Percentiles rank a stretch among this genome's conserved stretches.
phyloP scores from a whole-genome alignment of 225 moss, liverwort and hornwort species.

The Pseudisothecium myosuroides region DNA sequence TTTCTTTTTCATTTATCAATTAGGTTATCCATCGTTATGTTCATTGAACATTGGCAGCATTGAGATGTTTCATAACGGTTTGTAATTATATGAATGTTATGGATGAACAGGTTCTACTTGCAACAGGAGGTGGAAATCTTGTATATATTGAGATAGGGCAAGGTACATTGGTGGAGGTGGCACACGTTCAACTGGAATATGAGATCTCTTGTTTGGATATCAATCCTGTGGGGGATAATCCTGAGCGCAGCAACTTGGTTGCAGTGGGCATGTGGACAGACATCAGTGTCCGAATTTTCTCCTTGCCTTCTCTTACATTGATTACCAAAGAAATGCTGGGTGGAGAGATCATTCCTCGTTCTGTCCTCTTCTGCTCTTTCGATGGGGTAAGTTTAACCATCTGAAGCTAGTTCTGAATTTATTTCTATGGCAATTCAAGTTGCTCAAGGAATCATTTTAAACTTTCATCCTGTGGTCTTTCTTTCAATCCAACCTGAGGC shows the following conservation, averaged over 20 bases:
- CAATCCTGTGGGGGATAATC: conserved; percentile 87
- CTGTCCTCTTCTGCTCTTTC: conserved; percentile 91
- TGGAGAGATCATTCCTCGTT: conserved; percentile 96
- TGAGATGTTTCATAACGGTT: neutral
- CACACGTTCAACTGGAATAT: conserved; percentile 84
- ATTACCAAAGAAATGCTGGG: conserved; percentile 89
- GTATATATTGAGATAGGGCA: conserved; percentile 89
- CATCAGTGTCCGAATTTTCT: conserved; percentile 89
- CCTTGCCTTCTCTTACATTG: conserved; percentile 69
- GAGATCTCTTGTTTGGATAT: conserved; percentile 95
- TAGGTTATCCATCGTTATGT: neutral
- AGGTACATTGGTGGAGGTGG: conserved; percentile 64
- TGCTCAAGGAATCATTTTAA: neutral
- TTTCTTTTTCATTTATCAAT: neutral
- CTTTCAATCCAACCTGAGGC: neutral
- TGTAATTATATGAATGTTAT: neutral
- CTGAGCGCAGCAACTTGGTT: conserved; percentile 80
- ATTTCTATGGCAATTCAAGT: neutral
- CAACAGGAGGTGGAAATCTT: conserved; percentile 96
- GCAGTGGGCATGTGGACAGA: conserved; percentile 99
- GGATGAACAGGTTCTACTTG: conserved; percentile 74
- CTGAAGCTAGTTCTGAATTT: neutral
- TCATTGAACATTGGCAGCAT: neutral
- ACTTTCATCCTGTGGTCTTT: neutral
- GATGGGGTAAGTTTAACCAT: conserved; percentile 60